phyloP scores from a whole-genome alignment of 306 rosid genomes.

The Geum urbanum region DNA sequence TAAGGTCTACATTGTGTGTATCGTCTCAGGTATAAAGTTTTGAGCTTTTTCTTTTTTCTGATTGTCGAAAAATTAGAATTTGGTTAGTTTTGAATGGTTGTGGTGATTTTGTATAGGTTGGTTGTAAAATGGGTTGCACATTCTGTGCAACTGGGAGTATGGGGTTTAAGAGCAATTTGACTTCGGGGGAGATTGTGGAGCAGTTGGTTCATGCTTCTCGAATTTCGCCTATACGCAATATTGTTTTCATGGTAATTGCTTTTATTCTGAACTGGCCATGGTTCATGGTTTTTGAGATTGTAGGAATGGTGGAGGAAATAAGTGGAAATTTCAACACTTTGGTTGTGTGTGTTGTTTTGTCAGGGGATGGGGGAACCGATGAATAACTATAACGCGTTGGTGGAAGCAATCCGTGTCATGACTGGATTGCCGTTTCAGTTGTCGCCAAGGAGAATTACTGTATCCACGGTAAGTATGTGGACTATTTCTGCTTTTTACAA shows the following conservation, averaged over 20 bases:
- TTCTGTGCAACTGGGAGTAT: slow-evolving; percentile 98
- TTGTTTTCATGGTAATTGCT: slow-evolving; percentile 78
- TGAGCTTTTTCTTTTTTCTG: background rate
- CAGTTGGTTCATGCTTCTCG: slow-evolving; percentile 85
- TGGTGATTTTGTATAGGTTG: slow-evolving; percentile 43
- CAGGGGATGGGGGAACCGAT: slow-evolving; percentile 99
- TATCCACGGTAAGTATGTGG: slow-evolving; percentile 63
- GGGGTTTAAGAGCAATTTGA: slow-evolving; percentile 79
- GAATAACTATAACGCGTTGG: slow-evolving; percentile 74
- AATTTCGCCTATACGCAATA: slow-evolving; percentile 67
- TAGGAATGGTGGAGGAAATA: background rate
- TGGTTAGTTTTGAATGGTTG: background rate
- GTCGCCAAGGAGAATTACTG: slow-evolving; percentile 71
- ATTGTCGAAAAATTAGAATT: background rate
- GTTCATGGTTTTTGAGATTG: background rate
- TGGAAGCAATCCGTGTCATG: slow-evolving; percentile 79
- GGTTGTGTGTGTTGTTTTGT: background rate
- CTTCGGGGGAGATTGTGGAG: slow-evolving; percentile 80
- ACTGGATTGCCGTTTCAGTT: slow-evolving; percentile 73
- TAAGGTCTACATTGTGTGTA: slow-evolving; percentile 72
- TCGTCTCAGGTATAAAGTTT: slow-evolving; percentile 72
- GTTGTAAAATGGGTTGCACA: slow-evolving; percentile 97
- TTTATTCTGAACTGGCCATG: background rate
- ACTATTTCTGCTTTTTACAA: background rate
- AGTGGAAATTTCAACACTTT: background rate